These are phyloP conservation scores for Symbiodinium natans DNA, from an alignment of 73 alveolate genomes.

Conservation along the genomic window DNA sequence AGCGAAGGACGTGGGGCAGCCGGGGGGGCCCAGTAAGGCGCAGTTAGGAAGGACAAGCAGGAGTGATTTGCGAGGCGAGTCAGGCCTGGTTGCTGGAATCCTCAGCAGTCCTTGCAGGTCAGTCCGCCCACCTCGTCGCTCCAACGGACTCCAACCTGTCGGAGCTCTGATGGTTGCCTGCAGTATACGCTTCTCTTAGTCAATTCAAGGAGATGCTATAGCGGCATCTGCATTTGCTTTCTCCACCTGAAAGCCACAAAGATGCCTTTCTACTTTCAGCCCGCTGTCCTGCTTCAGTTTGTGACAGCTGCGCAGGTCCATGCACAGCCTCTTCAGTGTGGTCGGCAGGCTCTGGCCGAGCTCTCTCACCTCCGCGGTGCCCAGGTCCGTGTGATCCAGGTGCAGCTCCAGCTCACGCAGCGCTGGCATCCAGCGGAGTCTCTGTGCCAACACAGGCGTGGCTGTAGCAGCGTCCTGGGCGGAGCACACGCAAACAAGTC, in stretches of 20 bases:
- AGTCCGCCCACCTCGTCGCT: slow-evolving; percentile 15
- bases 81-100: background rate
- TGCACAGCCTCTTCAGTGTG: background rate
- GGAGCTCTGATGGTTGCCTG: background rate
- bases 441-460: background rate
- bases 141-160: slow-evolving; percentile 8
- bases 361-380: background rate
- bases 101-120: background rate
- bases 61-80: background rate
- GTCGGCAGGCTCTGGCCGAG: background rate
- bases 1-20: too few relatives aligned
- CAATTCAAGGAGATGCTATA: too few relatives aligned
- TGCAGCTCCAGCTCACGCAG: slow-evolving; percentile 12
- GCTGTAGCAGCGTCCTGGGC: background rate
- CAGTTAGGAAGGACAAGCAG: too few relatives aligned
- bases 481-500: background rate
- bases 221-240: too few relatives aligned
- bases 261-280: background rate
- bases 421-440: background rate
- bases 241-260: too few relatives aligned
- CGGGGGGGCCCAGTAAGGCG: too few relatives aligned
- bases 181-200: background rate
- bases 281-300: background rate
- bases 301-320: background rate
- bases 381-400: background rate